Conservation (phyloP, 208 protist genomes). For the Crithidia expoeki region DNA sequence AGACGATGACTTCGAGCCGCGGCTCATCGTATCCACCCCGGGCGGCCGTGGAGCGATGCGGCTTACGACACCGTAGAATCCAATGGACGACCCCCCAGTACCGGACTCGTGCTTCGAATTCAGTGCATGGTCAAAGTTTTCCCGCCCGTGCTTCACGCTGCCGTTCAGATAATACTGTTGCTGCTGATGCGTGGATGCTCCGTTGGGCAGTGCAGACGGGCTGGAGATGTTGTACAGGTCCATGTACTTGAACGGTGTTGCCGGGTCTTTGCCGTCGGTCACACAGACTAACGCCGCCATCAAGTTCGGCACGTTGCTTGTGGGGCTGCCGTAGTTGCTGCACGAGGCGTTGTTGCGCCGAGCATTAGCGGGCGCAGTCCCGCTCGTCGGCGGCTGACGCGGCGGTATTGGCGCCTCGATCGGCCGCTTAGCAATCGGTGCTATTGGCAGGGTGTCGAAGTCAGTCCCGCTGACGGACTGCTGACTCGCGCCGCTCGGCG, state of each 20-base stretch:
- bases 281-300: not conserved
- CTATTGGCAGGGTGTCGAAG: constrained; percentile 33
- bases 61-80: constrained; percentile 4
- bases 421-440: constrained; percentile 25
- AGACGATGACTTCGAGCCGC: not conserved
- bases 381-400: not conserved
- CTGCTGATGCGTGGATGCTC: not conserved
- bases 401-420: constrained; percentile 12
- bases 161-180: not conserved
- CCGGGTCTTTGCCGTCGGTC: not conserved
- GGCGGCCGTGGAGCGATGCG: not conserved
- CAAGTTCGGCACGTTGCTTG: constrained; percentile 3
- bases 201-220: not conserved
- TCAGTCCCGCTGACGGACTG: constrained; percentile 34
- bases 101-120: not conserved
- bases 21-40: not conserved
- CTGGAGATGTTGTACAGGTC: constrained; percentile 14
- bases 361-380: not conserved
- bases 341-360: constrained; percentile 13
- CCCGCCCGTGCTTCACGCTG: constrained; percentile 1
- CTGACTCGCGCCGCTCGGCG: constrained; percentile 28
- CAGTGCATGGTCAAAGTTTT: not conserved
- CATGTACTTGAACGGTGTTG: constrained; percentile 17
- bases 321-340: constrained; percentile 7
- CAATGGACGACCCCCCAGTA: not conserved